Base-by-base conservation (phyloP, 2,329 filamentous ascomycete genomes). In the Biscogniauxia sp. region DNA sequence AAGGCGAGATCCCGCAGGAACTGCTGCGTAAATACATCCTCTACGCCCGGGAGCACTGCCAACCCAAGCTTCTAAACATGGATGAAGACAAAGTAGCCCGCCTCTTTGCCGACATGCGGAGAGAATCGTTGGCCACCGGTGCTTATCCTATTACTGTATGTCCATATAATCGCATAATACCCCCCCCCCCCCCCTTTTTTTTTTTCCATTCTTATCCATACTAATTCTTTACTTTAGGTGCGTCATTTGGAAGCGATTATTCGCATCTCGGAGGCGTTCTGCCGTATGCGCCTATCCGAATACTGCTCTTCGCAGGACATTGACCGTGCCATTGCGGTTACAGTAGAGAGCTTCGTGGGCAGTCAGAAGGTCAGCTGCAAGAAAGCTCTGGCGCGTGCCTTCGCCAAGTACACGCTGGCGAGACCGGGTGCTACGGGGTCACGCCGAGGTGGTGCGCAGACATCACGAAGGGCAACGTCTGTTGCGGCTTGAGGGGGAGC, bases 211-310 rank as follows among this genome's bases (percentile, higher is more conserved):
- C 5, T 11, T 11, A 19, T 25, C 23, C 49, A 15, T 57, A 58
- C 69, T 74, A 56, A 71, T 64, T 57, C 28, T 52, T 50, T 19
- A 51, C 19, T 51, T 55, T 58, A 97, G 93, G 92, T 97, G 66
- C 93, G 95, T 81, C 95, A 99, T 79, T 82, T 99, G 37, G 95
- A 99, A 83, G 94, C 94, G 64, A 97, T 98, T 72, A 96, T 99
- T 80, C 92, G 95, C 72, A 96, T 96, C 72, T 89, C 88, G 60
- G 95, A 99, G 76, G 80, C 93, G 0, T 99, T 99, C 79, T 96
- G 91, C 77, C 94, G 96, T 72, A 99, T 99, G 95, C 90, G 95
- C 15, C 82, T 99, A n/a, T 95, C 91, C 0, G 95, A 99, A 68
- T 98, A 97, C 80, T 97, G 94, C 77, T 89, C 90, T 5, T 79